Evolutionary conservation across 805 yeast species (phyloP).

Genomic region (Candida alai): DNA sequence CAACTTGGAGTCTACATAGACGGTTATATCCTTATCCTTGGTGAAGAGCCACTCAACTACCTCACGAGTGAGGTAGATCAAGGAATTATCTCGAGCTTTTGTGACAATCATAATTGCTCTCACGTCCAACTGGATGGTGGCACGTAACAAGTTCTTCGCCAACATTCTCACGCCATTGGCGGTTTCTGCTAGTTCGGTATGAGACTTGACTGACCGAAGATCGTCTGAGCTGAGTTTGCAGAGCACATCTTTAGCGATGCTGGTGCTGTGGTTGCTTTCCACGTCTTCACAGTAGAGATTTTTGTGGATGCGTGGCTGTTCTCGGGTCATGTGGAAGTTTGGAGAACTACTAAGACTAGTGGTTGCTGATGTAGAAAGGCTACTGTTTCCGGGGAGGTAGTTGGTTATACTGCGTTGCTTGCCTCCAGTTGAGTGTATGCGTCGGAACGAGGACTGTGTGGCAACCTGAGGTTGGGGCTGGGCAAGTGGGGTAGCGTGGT

Average conservation of each 20-base stretch:
- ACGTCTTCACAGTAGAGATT: constrained; percentile 27
- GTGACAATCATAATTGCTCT: constrained; percentile 77
- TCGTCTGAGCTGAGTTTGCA: constrained; percentile 35
- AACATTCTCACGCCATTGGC: constrained; percentile 77
- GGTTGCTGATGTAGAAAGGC: too few relatives aligned
- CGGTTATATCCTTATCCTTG: constrained; percentile 33
- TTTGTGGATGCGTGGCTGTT: constrained; percentile 26
- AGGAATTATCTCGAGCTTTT: constrained; percentile 81
- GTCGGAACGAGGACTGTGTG: too few relatives aligned
- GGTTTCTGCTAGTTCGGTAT: constrained; percentile 73
- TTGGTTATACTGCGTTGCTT: too few relatives aligned
- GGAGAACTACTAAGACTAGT: constrained; percentile 9
- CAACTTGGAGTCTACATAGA: constrained; percentile 74
- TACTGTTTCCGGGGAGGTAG: too few relatives aligned
- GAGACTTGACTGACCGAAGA: constrained; percentile 56
- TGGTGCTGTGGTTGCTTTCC: constrained; percentile 11
- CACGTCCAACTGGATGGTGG: constrained; percentile 68
- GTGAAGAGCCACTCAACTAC: constrained; percentile 71
- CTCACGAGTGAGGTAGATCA: constrained; percentile 73
- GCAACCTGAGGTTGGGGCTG: too few relatives aligned
- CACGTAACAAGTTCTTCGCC: constrained; percentile 66
- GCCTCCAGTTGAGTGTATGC: too few relatives aligned
- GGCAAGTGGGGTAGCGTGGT: too few relatives aligned
- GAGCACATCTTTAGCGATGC: constrained; percentile 21
- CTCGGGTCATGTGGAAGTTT: constrained; percentile 8